These are phyloP conservation scores for Scenedesmus sp. DNA, from an alignment of 163 green algal genomes.

Conservation along the genomic window DNA sequence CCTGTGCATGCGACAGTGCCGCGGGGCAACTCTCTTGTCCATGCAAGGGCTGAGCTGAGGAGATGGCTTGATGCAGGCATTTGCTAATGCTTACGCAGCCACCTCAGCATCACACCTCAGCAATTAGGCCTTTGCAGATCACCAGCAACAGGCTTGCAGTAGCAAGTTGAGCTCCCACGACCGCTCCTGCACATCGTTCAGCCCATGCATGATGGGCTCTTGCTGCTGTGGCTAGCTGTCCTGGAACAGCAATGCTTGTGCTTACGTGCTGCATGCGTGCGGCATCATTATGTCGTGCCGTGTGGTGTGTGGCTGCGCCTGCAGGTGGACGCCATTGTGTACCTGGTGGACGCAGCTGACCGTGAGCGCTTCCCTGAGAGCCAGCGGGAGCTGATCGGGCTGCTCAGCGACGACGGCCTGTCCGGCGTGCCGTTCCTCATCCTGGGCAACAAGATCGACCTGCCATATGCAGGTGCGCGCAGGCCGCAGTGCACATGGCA, in stretches of 20 bases:
- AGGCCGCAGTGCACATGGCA: neutral
- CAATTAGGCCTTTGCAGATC: neutral
- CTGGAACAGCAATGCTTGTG: neutral
- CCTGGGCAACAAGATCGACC: slow-evolving; percentile 99
- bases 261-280: neutral
- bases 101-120: neutral
- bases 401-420: slow-evolving; percentile 96
- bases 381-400: slow-evolving; percentile 92
- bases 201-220: neutral
- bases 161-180: neutral
- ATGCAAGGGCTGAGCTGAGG: neutral
- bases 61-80: neutral
- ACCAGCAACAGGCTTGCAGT: neutral
- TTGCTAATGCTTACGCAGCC: neutral
- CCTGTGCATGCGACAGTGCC: neutral
- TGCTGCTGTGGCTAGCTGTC: neutral
- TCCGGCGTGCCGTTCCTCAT: slow-evolving; percentile 95
- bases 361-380: slow-evolving; percentile 95
- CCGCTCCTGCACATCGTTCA: neutral
- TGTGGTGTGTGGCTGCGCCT: too few species aligned
- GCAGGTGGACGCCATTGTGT: slow-evolving; percentile 99
- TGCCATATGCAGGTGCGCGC: slow-evolving; percentile 76
- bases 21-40: neutral
- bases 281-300: neutral
- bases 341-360: slow-evolving; percentile 97